Percentiles rank a stretch among this genome's conserved stretches.
Evolutionary conservation across 1,284 basidiomycete species (phyloP).

Genomic region (Farysia itapuensis): DNA sequence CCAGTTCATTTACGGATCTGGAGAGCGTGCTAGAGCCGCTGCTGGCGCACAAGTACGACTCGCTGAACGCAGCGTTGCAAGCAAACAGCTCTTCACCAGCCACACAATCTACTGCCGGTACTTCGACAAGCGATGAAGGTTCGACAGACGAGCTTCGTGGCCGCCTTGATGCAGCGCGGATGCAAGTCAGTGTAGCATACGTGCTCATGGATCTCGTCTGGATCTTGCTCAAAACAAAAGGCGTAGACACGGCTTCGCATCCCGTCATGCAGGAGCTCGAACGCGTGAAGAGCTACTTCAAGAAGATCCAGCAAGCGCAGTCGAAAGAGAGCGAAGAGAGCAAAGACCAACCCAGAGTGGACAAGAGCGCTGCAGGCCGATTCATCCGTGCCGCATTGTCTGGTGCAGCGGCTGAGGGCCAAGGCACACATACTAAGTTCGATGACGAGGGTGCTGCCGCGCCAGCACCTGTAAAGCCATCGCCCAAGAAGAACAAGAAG

Average conservation of each 20-base stretch:
- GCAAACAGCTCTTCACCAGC: conserved; percentile 8
- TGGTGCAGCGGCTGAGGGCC: conserved; percentile 1
- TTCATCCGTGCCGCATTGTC: conserved; percentile 36
- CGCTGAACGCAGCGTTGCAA: conserved; percentile 17
- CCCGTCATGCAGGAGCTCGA: conserved; percentile 44
- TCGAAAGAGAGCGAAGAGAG: conserved; percentile 10
- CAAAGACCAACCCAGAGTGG: conserved; percentile 7
- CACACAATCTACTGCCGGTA: not conserved
- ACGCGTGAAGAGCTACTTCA: conserved; percentile 46
- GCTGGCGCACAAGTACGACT: conserved; percentile 15
- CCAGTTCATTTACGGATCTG: conserved; percentile 17
- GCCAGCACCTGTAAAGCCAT: not conserved
- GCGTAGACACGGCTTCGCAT: conserved; percentile 36
- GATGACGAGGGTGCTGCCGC: conserved; percentile 8
- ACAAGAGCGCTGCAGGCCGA: conserved; percentile 31
- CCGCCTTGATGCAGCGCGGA: conserved; percentile 38
- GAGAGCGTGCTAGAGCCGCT: conserved; percentile 13
- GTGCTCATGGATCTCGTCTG: conserved; percentile 47
- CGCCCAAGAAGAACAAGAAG: conserved; percentile 9
- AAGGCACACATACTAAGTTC: conserved; percentile 30
- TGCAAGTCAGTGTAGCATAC: conserved; percentile 42
- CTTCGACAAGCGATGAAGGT: not conserved
- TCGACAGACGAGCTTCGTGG: conserved; percentile 28
- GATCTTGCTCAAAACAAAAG: conserved; percentile 47
- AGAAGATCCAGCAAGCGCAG: conserved; percentile 41